Evolutionary conservation across 2,329 filamentous ascomycete genomes (phyloP).

Genomic region (Calonectria pteridis): DNA sequence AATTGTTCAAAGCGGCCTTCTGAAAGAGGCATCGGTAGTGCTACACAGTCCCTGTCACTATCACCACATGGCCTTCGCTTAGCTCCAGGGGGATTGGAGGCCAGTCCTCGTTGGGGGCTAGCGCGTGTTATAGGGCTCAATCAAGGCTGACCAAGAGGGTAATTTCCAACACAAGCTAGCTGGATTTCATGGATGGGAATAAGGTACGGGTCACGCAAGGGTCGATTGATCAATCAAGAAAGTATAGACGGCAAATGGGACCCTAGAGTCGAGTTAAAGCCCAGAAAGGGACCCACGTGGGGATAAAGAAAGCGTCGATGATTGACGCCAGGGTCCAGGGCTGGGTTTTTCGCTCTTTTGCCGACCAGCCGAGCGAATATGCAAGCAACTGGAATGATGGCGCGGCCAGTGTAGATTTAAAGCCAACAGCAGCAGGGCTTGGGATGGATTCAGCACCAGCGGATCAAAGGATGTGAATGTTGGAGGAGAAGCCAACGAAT

Average conservation of each 20-base stretch:
- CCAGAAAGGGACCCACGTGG: background rate
- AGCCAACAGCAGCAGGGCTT: background rate
- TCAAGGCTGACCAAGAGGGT: background rate
- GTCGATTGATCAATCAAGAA: too few species aligned
- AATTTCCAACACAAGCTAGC: background rate
- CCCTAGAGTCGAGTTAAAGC: background rate
- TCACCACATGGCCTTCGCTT: background rate
- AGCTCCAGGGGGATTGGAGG: background rate
- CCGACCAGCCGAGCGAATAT: background rate
- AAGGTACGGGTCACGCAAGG: background rate
- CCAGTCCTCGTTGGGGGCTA: background rate
- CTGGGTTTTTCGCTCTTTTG: background rate
- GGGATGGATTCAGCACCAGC: background rate
- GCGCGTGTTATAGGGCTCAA: background rate
- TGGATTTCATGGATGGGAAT: background rate
- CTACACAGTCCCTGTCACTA: background rate
- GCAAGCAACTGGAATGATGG: background rate
- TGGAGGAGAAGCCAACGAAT: background rate
- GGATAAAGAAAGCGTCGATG: background rate
- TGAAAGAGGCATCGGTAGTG: background rate
- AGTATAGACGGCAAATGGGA: too few species aligned
- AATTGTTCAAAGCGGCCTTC: background rate
- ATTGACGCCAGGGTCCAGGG: background rate
- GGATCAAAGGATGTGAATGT: background rate
- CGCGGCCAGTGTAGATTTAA: background rate